Conservation (phyloP, 179 eudicot genomes). For the Beta corolliflora region DNA sequence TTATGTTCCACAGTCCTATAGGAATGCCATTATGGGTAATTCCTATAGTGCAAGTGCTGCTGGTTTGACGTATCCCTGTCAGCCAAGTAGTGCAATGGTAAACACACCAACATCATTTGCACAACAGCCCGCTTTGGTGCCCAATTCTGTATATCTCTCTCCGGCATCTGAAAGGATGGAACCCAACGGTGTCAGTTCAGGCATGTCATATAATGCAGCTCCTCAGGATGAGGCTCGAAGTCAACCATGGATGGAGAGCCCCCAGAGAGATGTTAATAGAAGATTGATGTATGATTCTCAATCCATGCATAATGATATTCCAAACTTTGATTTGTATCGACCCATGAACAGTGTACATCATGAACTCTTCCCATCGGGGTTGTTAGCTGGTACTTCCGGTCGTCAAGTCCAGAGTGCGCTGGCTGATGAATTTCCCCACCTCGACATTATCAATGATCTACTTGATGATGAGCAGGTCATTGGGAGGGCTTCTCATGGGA, state of each 20-base stretch:
- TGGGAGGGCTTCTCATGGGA: slow-evolving; percentile 30
- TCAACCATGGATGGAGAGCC: slow-evolving; percentile 51
- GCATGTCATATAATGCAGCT: slow-evolving; percentile 49
- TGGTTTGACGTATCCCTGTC: slow-evolving; percentile 43
- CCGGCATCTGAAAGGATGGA: slow-evolving; percentile 45
- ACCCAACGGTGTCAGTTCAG: slow-evolving; percentile 36
- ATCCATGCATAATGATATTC: slow-evolving; percentile 40
- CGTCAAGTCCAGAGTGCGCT: slow-evolving; percentile 46
- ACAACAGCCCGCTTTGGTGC: slow-evolving; percentile 40
- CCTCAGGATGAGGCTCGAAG: slow-evolving; percentile 43
- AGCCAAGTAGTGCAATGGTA: slow-evolving; percentile 34
- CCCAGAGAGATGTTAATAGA: slow-evolving; percentile 47
- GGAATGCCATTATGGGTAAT: slow-evolving; percentile 71
- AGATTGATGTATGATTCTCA: slow-evolving; percentile 43
- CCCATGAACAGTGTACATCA: slow-evolving; percentile 41
- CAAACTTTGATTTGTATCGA: slow-evolving; percentile 43
- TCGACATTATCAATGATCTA: slow-evolving; percentile 90
- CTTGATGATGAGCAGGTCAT: slow-evolving; percentile 75
- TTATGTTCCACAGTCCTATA: slow-evolving; percentile 63
- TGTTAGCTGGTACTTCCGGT: slow-evolving; percentile 52
- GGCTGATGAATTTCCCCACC: slow-evolving; percentile 90
- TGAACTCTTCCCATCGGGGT: slow-evolving; percentile 41
- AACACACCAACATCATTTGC: slow-evolving; percentile 48
- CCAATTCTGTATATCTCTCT: slow-evolving; percentile 42
- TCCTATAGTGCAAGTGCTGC: slow-evolving; percentile 39